Percentiles rank a stretch among this genome's conserved stretches.
Evolutionary conservation across 2,329 filamentous ascomycete species (phyloP).

Genomic region (Cadophora luteo-olivacea): DNA sequence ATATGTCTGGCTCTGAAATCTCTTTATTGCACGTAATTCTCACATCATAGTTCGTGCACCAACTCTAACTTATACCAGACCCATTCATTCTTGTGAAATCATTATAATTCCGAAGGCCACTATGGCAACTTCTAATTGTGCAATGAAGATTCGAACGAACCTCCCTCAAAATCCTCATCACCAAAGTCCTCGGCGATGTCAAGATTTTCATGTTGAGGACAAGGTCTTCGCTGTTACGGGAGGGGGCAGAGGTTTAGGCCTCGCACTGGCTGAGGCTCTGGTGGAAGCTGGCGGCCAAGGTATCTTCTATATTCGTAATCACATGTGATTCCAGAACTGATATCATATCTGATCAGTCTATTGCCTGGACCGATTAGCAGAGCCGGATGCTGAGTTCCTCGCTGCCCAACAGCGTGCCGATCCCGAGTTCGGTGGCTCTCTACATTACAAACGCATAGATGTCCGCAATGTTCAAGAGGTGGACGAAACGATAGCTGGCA

Average conservation of each 20-base stretch:
- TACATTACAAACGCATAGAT: slow-evolving; percentile 11
- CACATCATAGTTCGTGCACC: not conserved
- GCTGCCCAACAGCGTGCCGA: slow-evolving; percentile 3
- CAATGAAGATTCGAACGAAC: not conserved
- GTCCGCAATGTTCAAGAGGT: not conserved
- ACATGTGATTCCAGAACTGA: not conserved
- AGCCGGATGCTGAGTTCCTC: not conserved
- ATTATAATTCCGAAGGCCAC: not conserved
- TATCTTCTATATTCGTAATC: not conserved
- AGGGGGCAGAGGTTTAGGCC: not conserved
- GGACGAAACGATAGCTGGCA: slow-evolving; percentile 2
- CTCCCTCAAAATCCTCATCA: not conserved
- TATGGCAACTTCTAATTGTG: not conserved
- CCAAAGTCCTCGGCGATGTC: not conserved
- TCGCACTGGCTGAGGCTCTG: slow-evolving; percentile 6
- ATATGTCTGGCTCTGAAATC: not conserved
- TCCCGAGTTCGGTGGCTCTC: slow-evolving; percentile 3
- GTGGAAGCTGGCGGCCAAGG: slow-evolving; percentile 6
- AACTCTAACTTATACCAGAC: not conserved
- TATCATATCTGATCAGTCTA: not conserved
- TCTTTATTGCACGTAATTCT: slow-evolving; percentile 3
- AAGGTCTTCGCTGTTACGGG: slow-evolving; percentile 9
- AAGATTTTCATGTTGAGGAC: not conserved
- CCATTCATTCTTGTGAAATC: not conserved
- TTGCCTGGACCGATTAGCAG: not conserved